Conservation (phyloP, 2,329 filamentous ascomycete species). For the Alternaria novae-zelandiae region DNA sequence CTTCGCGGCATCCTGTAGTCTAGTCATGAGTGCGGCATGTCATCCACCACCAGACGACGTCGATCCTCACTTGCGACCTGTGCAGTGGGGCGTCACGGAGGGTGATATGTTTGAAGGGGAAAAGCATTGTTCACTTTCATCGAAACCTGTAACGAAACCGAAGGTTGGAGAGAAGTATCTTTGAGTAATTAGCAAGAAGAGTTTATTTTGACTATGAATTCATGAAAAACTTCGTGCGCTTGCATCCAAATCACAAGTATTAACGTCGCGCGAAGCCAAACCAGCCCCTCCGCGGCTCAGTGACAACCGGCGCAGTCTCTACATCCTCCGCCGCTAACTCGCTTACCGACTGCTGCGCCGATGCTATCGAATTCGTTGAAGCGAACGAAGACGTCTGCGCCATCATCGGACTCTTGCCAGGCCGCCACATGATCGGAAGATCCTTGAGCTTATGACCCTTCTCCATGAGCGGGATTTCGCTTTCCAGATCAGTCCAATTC, state of each 20-base stretch:
- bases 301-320: background rate
- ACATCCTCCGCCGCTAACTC: background rate
- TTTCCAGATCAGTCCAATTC: constrained; percentile 1
- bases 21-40: constrained; percentile 31
- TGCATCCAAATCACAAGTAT: background rate
- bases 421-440: background rate
- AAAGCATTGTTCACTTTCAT: background rate
- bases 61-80: constrained; percentile 13
- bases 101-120: background rate
- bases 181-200: background rate
- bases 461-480: constrained; percentile 5
- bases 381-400: background rate
- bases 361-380: background rate
- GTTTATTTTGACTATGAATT: too few relatives aligned
- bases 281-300: background rate
- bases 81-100: constrained; percentile 29
- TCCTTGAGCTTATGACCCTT: constrained; percentile 9
- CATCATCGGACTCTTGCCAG: background rate
- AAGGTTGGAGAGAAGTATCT: constrained; percentile 3
- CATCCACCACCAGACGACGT: constrained; percentile 18
- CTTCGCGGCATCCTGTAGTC: constrained; percentile 75
- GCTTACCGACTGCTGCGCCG: background rate
- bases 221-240: background rate
- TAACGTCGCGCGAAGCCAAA: background rate
- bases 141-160: background rate